Evolutionary conservation across 495 filamentous ascomycete species (phyloP), one percentile per base, ranked within the genome.

Genomic region (Trichoderma erinaceum): DNA sequence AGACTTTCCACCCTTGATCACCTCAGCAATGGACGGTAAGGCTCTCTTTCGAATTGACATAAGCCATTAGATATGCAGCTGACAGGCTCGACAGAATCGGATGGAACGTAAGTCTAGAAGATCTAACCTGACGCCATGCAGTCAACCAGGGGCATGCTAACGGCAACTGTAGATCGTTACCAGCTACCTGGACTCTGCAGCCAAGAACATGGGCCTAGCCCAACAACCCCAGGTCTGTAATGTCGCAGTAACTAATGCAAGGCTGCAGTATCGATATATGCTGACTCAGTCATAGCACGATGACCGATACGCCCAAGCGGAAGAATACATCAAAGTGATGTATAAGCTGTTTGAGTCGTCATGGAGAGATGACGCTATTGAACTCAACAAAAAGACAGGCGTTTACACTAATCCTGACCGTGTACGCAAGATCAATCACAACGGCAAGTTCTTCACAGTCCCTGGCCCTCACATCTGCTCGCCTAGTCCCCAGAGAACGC

Each of bases 291-390:
- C 72, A 71, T 48, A 86, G 79, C 88, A 90, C 75, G 88, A 90
- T 71, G 85, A 90, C 68, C 80, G 89, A 56, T 91, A 91, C 74
- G 83, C 80, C 21, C 77, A 86, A 52, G 87, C 87, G 8, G 85
- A 89, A 67, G 89, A 91, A 73, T 91, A 90, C 74, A 75, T 90
- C 68, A 78, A 82, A 50, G 86, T 90, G 7, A 81, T 89, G 67
- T 90, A 90, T 80, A 90, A 89, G 71, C 65, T 66, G 2, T 85
- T 84, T 76, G 84, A 90, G 70, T 87, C 86, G 21, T 90, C 87
- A 12, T 90, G 88, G 88, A 80, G 87, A 7, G 82, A 85, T 67
- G 88, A 90, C 68, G 87, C 89, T 50, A 84, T 90, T 0, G 74
- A 83, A 25, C 81, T 82, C 5, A 83, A 90, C 69, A 81, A 81